Evolutionary conservation across 2,329 filamentous ascomycete species (phyloP), one percentile per base, ranked within the genome.

Genomic region (Aureobasidium sp.): DNA sequence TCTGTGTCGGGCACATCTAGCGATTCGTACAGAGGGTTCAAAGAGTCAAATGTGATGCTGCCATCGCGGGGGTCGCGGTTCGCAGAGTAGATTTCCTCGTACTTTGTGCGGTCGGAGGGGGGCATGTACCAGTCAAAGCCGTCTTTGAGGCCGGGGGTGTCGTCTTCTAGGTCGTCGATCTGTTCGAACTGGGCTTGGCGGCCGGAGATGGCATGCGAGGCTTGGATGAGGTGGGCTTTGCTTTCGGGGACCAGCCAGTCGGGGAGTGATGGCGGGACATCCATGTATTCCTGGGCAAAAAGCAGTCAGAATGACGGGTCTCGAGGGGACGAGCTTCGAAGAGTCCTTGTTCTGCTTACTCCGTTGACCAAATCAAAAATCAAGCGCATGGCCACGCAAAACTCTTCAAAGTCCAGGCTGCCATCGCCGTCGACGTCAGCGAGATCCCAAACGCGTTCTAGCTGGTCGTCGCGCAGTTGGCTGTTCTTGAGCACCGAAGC

Each of bases 51-150:
- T 84, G 66, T 58, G 30, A 71, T 68, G 58, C 95, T 88, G 59
- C 93, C 93, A 25, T 64, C 60, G 48, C 90, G 84, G 68, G 85
- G 81, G 69, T 95, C 88, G 57, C 90, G 82, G 72, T 90, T 94
- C 63, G 94, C 90, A 59, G 86, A 86, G 72, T 97, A 98, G 71
- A 98, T 98, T 63, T 91, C 88, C 71, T 96, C 90, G 73, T 98
- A 98, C 71, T 96, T 97, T 59, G 81, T 68, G 72, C 94, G 94
- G 72, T 98, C 90, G 25, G 76, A 71, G 0, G 93, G 93, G 56
- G 83, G 90, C 89, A 98, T 98, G 74, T 98, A 98, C 93, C 93
- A 98, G 69, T 98, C 93, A 70, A 98, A 98, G 11, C 91, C 91
- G 70, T 96, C 90, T 68, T 95, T 95, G 58, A 98, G 76, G 1